Evolutionary conservation across 345 rosid species (phyloP).

Genomic region (Pistacia atlantica): DNA sequence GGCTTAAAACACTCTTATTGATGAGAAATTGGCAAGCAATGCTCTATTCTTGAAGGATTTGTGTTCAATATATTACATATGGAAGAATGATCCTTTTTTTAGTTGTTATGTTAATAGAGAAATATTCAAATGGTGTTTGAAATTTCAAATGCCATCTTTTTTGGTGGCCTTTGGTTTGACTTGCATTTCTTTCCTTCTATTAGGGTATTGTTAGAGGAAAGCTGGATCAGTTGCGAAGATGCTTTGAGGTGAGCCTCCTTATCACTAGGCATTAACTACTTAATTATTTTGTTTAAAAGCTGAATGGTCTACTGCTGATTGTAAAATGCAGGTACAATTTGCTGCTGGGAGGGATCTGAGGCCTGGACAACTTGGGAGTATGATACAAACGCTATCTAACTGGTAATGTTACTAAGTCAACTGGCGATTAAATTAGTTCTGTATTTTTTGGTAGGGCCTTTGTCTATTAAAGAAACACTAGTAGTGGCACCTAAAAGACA

Average conservation of each 20-base stretch:
- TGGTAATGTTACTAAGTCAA: constrained; percentile 53
- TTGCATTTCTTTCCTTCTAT: constrained; percentile 5
- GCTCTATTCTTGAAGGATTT: neutral
- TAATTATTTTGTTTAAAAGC: neutral
- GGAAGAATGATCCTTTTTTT: neutral
- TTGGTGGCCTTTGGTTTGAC: neutral
- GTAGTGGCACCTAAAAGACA: neutral
- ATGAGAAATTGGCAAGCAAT: neutral
- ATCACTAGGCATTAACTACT: neutral
- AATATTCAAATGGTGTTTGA: constrained; percentile 1
- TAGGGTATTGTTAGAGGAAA: constrained; percentile 98
- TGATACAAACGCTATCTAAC: constrained; percentile 84
- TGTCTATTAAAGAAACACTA: neutral
- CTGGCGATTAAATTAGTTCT: neutral
- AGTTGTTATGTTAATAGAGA: neutral
- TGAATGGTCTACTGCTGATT: constrained; percentile 6
- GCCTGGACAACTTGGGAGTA: constrained; percentile 84
- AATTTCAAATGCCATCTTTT: neutral
- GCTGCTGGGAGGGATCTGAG: constrained; percentile 97
- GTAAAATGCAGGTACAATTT: constrained; percentile 71
- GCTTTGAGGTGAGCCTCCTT: constrained; percentile 70
- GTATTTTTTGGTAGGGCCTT: neutral
- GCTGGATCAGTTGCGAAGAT: constrained; percentile 89
- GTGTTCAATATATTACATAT: neutral
- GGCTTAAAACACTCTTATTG: neutral